phyloP scores from a whole-genome alignment of 306 rosid species.

The Cyclanthera cordifolia region DNA sequence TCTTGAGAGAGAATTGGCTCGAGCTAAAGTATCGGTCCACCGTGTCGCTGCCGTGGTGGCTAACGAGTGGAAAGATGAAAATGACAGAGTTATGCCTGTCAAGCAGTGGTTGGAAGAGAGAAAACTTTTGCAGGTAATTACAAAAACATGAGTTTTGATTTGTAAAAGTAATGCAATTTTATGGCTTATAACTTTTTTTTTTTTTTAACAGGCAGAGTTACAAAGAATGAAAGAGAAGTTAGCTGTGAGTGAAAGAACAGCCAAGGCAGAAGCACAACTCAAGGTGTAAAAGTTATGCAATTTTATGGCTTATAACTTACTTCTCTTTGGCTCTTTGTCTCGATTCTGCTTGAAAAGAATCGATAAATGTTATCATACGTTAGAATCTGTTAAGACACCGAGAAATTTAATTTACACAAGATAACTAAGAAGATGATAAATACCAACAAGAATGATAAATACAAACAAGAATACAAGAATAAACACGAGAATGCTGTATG shows the following conservation, averaged over 20 bases:
- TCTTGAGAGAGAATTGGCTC: slow-evolving; percentile 79
- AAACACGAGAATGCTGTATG: too few relatives aligned
- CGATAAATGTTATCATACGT: too few relatives aligned
- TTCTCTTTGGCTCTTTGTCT: too few relatives aligned
- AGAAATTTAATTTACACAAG: too few relatives aligned
- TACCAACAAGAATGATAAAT: too few relatives aligned
- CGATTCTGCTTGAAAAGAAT: too few relatives aligned
- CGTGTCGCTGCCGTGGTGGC: slow-evolving; percentile 77
- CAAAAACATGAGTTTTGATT: neutral
- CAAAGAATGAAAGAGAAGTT: slow-evolving; percentile 81
- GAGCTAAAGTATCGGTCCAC: slow-evolving; percentile 67
- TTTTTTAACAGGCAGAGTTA: slow-evolving; percentile 49
- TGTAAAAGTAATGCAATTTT: neutral
- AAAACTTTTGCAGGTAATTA: slow-evolving; percentile 63
- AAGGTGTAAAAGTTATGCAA: too few relatives aligned
- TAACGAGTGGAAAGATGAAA: slow-evolving; percentile 95
- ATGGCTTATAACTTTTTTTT: slow-evolving; percentile 14
- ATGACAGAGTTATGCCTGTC: slow-evolving; percentile 84
- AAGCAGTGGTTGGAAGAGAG: slow-evolving; percentile 93
- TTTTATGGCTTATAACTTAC: too few relatives aligned
- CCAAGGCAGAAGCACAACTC: slow-evolving; percentile 83
- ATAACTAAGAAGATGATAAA: too few relatives aligned
- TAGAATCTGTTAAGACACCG: too few relatives aligned
- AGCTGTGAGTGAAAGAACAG: slow-evolving; percentile 72
- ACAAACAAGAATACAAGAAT: too few relatives aligned